Percentiles rank a stretch among this genome's conserved stretches.
phyloP scores from a whole-genome alignment of 2,329 filamentous ascomycete species.

The Hypocrella siamensis region DNA sequence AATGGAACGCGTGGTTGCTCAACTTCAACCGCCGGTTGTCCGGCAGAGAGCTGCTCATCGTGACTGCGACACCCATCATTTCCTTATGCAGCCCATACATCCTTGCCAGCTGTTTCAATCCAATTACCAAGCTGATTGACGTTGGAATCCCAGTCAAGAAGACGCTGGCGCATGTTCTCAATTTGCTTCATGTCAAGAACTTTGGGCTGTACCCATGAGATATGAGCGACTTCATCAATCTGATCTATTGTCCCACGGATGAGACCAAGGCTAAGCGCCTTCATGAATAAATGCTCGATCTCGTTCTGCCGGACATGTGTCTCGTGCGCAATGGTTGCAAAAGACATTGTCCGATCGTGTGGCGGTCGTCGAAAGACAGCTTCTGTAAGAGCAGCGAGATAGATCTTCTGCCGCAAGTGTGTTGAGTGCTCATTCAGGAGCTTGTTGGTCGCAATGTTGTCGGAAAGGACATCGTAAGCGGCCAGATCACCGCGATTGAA shows the following conservation, averaged over 20 bases:
- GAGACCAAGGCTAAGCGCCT: conserved; percentile 86
- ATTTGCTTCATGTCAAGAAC: conserved; percentile 94
- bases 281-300: conserved; percentile 98
- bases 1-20: too few relatives aligned
- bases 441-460: conserved; percentile 64
- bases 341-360: conserved; percentile 89
- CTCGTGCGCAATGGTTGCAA: conserved; percentile 73
- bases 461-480: conserved; percentile 70
- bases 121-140: conserved; percentile 94
- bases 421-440: conserved; percentile 65
- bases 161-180: conserved; percentile 70
- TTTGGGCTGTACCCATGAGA: conserved; percentile 98
- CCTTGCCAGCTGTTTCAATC: conserved; percentile 87
- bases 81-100: conserved; percentile 76
- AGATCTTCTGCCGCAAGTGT: conserved; percentile 94
- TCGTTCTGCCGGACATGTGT: conserved; percentile 83
- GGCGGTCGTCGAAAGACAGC: conserved; percentile 90
- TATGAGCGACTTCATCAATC: conserved; percentile 82
- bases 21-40: too few relatives aligned
- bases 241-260: conserved; percentile 90
- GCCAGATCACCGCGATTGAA: conserved; percentile 91
- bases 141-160: conserved; percentile 90
- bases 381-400: conserved; percentile 88
- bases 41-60: too few relatives aligned
- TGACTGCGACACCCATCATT: conserved; percentile 3